A percentile compares a stretch with the other conserved stretches of the same genome.
Evolutionary conservation across 768 basidiomycete species (phyloP).

Genomic region (Rhizopogon vulgaris): DNA sequence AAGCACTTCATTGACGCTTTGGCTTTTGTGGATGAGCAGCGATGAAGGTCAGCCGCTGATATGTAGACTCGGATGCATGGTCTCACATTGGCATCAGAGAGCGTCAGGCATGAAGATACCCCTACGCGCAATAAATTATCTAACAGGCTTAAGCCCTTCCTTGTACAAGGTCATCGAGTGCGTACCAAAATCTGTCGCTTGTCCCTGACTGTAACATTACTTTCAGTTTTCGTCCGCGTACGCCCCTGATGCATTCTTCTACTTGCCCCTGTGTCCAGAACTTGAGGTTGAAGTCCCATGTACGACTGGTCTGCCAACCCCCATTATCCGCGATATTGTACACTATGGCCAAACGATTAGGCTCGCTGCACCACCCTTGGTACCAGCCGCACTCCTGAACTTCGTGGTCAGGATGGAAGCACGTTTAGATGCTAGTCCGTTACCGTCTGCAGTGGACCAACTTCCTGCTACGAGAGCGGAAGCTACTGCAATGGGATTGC

Average conservation of each 20-base stretch:
- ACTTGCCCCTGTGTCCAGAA: constrained; percentile 31
- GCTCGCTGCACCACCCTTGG: constrained; percentile 35
- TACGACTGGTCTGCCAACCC: constrained; percentile 19
- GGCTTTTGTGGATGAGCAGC: constrained; percentile 43
- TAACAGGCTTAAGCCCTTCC: constrained; percentile 31
- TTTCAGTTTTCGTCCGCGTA: constrained; percentile 35
- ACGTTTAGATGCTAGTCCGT: constrained; percentile 23
- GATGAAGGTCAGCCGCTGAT: constrained; percentile 28
- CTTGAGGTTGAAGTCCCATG: constrained; percentile 13
- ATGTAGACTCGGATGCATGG: not conserved
- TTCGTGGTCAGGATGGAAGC: constrained; percentile 32
- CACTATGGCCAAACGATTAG: constrained; percentile 37
- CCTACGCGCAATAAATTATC: constrained; percentile 21
- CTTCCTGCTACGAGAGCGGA: constrained; percentile 32
- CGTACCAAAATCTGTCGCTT: constrained; percentile 1
- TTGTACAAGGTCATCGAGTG: constrained; percentile 38
- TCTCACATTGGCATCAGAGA: constrained; percentile 23
- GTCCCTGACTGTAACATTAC: constrained; percentile 1
- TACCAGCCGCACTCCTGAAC: constrained; percentile 34
- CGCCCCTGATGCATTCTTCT: constrained; percentile 39
- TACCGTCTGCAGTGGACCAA: constrained; percentile 13
- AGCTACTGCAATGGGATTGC: constrained; percentile 22
- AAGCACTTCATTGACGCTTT: constrained; percentile 33
- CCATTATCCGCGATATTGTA: constrained; percentile 26
- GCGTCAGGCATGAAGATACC: constrained; percentile 24